phyloP scores from a whole-genome alignment of 495 filamentous ascomycete genomes.

The Hypoxylon perforatum region DNA sequence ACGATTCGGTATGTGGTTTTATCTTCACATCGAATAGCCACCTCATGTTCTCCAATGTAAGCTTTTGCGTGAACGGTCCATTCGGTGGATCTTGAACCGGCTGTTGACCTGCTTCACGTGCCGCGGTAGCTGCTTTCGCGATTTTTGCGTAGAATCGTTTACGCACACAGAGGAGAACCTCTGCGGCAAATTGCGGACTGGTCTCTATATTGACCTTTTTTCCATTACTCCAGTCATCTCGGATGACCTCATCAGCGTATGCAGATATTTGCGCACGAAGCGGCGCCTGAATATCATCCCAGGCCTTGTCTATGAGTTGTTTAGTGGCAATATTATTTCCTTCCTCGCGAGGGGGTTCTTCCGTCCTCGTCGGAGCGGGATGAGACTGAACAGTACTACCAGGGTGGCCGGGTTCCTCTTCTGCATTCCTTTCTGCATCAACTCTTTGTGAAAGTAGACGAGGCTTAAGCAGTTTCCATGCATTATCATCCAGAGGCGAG shows the following conservation, averaged over 20 bases:
- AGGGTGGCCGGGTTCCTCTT: conserved; percentile 18
- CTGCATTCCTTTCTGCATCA: conserved; percentile 66
- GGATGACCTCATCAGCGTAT: conserved; percentile 73
- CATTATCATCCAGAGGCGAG: conserved; percentile 68
- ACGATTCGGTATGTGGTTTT: conserved; percentile 69
- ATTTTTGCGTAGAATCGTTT: conserved; percentile 70
- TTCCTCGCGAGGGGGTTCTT: conserved; percentile 37
- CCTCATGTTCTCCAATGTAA: conserved; percentile 86
- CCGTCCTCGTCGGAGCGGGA: neutral
- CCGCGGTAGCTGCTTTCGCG: conserved; percentile 58
- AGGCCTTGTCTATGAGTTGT: conserved; percentile 69
- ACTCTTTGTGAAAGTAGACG: conserved; percentile 71
- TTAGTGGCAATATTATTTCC: conserved; percentile 57
- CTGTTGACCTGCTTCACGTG: conserved; percentile 55
- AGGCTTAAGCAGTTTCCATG: conserved; percentile 73
- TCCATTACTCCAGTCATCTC: conserved; percentile 66
- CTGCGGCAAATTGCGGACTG: conserved; percentile 71
- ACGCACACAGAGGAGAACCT: conserved; percentile 72
- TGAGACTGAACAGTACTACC: conserved; percentile 13
- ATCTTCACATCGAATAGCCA: conserved; percentile 83
- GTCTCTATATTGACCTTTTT: conserved; percentile 66
- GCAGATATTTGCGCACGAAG: conserved; percentile 67
- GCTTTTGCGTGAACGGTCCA: conserved; percentile 64
- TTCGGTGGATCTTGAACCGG: conserved; percentile 59
- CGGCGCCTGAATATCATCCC: conserved; percentile 74